Evolutionary conservation across 202 grass and related monocot species (phyloP), one percentile per base, ranked within the genome.

Genomic region (Digitaria exilis): DNA sequence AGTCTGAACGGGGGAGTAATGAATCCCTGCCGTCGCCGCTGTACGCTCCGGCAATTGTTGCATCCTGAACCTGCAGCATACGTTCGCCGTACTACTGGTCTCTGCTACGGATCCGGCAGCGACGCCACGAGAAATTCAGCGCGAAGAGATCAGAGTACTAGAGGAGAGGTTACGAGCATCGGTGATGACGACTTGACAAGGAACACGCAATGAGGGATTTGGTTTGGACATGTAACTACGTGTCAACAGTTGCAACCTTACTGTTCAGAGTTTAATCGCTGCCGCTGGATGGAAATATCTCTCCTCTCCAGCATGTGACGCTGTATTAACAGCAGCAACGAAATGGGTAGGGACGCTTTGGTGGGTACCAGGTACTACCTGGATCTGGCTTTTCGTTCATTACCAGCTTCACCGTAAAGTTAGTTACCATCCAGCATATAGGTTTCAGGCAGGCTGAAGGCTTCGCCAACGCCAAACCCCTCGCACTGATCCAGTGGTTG

Each of bases 391-490:
- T 29, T 49, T 48, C 7, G 21, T 79, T 78, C 24, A 35, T 59
- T 17, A 55, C 31, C 63, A n/a, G 60, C 60, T 35, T 50, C 44
- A 73, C 86, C 80, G 64, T 62, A 32, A 42, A 79, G 58, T 59
- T 88, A 31, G 85, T 18, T 72, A 65, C 13, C 78, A 1, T 37
- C 7, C 75, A 63, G 28, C 56, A 62, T n/a, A 48, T 32, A n/a
- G 65, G 9, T 48, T 25, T 16, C 31, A 16, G 50, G 2, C 5
- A 52, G 28, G n/a, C 28, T 19, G 5, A 2, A 43, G 39, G 41
- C 21, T 22, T 43, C 6, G 14, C 1, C 16, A 15, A 18, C 21
- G 31, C 15, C 2, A 67, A 22, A 19, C 19, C 42, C 64, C 64
- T 64, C 60, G 6, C 4, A 59, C 24, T 5, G 56, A 15, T 63